Conservation (phyloP, 108 stramenopile species). For the Chaetoceros muelleri region DNA sequence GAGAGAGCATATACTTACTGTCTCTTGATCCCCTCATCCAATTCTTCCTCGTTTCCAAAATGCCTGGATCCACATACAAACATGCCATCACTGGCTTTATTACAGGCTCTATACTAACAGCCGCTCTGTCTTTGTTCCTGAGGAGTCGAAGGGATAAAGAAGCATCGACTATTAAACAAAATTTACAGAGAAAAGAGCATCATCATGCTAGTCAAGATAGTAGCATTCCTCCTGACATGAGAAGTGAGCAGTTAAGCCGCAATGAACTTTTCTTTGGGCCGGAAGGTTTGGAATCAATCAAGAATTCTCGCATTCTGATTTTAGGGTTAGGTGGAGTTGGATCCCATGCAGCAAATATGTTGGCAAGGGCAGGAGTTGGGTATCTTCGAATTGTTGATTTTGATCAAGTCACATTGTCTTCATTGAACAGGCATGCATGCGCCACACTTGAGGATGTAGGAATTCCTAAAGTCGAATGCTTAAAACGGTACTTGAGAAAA, state of each 20-base stretch:
- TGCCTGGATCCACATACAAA: no score
- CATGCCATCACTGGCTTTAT: no score
- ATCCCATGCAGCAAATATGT: conserved; percentile 90
- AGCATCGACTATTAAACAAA: no score
- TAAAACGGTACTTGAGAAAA: conserved; percentile 39
- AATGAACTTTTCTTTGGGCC: conserved; percentile 86
- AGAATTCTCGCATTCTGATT: conserved; percentile 54
- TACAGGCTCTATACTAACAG: no score
- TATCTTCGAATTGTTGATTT: conserved; percentile 92
- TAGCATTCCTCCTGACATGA: conserved; percentile 41
- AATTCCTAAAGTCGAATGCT: conserved; percentile 74
- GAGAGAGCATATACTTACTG: no score
- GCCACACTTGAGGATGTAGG: conserved; percentile 91
- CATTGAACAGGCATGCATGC: conserved; percentile 96
- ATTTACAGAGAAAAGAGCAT: no score
- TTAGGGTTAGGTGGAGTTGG: conserved; percentile 98
- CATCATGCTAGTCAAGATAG: no score
- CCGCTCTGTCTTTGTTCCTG: no score
- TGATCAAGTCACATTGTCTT: conserved; percentile 95
- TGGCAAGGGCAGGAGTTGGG: conserved; percentile 86
- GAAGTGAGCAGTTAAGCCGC: conserved; percentile 89
- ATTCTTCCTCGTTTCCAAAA: no score
- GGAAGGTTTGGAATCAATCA: conserved; percentile 46
- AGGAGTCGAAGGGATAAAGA: no score
- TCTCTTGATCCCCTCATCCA: no score